Evolutionary conservation across 441 rosid genomes (phyloP), one percentile per base, ranked within the genome.

Genomic region (Kokia cookei): DNA sequence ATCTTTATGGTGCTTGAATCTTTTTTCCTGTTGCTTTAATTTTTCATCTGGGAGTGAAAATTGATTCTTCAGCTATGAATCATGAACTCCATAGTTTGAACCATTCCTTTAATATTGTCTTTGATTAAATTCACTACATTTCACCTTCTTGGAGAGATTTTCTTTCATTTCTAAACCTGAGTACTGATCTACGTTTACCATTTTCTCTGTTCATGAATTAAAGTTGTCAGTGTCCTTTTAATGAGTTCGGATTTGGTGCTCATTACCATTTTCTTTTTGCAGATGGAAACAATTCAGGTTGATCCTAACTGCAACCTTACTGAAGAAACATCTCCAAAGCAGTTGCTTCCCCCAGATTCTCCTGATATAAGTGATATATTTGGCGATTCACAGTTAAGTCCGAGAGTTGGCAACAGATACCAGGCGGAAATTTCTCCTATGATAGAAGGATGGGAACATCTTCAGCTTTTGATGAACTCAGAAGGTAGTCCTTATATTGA

Each of bases 401-500:
- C 55, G 7, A 51, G 19, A 51, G 55, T 51, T 51, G 55, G 55
- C 55, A n/a, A 51, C 19, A 51, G 55, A n/a, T 51, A 51, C 55
- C 55, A 51, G 19, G 55, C 19, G 22, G 55, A 51, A 14, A 15
- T 51, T 51, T 19, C 55, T 51, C 55, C 55, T 40, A 40, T 40
- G 43, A 40, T 40, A 7, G 43, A 9, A 7, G 43, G 43, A 40
- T 7, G 43, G 43, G 43, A 40, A 40, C 55, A 51, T 51, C 19
- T 51, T 51, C 17, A 51, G 55, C 55, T 51, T 14, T n/a, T 51
- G 43, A 40, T 7, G 82, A 77, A 82, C 77, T 79, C 82, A 4
- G 78, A 73, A 72, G 72, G 40, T 59, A 50, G 3, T 59, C 68
- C 71, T 74, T 81, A 83, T 67, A 64, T 76, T 75, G 80, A 83